phyloP scores from a whole-genome alignment of 106 monocot genomes.

The Ottelia alismoides region DNA sequence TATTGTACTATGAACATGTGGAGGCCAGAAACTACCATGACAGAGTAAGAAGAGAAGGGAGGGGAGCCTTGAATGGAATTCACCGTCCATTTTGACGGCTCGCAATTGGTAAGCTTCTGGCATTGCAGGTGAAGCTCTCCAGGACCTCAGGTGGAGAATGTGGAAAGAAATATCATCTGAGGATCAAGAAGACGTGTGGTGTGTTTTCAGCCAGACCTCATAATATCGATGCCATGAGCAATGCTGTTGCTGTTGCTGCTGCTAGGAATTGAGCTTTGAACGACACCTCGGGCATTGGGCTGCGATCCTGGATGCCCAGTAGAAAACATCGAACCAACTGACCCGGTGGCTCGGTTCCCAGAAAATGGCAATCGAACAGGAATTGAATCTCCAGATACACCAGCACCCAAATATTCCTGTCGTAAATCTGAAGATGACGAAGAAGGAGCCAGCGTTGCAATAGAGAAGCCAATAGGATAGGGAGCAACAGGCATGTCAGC shows the following conservation, averaged over 20 bases:
- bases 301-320: conserved; percentile 15
- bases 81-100: no score
- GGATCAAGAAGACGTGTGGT: no score
- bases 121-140: no score
- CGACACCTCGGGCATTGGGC: conserved; percentile 9
- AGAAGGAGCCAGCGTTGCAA: conserved; percentile 45
- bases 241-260: conserved; percentile 18
- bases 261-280: conserved; percentile 15
- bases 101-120: no score
- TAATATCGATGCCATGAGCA: conserved; percentile 8
- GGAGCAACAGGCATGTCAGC: conserved; percentile 59
- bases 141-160: no score
- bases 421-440: conserved; percentile 51
- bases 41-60: no score
- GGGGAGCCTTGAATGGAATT: no score
- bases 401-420: conserved; percentile 18
- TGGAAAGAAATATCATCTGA: no score
- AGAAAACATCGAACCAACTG: conserved; percentile 30
- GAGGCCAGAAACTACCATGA: no score
- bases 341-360: conserved; percentile 24
- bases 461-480: conserved; percentile 40
- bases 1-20: no score
- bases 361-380: conserved; percentile 15
- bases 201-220: conserved; percentile 14
- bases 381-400: conserved; percentile 23